Base-by-base conservation (phyloP, 352 stramenopile genomes). In the Pythium folliculosum region DNA sequence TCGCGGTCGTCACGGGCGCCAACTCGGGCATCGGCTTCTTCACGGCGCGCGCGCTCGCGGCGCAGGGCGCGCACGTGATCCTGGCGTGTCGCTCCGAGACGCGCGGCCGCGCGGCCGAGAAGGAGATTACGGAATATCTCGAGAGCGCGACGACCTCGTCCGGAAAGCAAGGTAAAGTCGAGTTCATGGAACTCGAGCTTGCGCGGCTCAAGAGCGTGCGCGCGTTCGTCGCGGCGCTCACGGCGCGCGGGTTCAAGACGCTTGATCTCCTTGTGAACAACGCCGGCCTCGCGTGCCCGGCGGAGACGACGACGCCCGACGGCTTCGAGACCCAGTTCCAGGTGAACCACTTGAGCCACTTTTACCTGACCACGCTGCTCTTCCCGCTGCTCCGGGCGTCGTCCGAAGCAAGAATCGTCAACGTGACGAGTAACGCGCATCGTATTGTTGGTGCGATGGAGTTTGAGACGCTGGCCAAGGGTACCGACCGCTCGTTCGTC, bases 211-310 rank as follows among this genome's bases (percentile, higher is more conserved):
- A 35, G 13, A 87, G 75, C 53, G 72, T 90, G 14, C 71, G 62
- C 17, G 57, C 59, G 7, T 90, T 92, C 65, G 67, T 64, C 5
- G 44, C 51, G 12, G 71, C 55, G 14, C 84, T 84, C 56, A 47
- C 49, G 45, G 60, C 77, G 32, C 59, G 67, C 7, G 73, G 67
- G 3, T 74, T 81, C 30, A 65, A 78, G 32, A 73, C 61, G 12
- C 51, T 94, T 0, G 80, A 92, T 49, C 13, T 92, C 43, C 70
- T 94, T 12, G 72, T 94, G 50, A 91, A 90, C 72, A 94, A 94
- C 51, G 86, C 83, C 5, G 86, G 86, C 1, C 76, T 75, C 14
- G 77, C 74, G 3, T 62, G 79, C 1, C 54, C 78, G 2, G 30
- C 53, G 14, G 65, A 82, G 43, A 51, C 56, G 19, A 52, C 75